These are phyloP conservation scores for Halophytophthora batemanensis DNA, from an alignment of 352 stramenopile genomes.

Conservation along the genomic window DNA sequence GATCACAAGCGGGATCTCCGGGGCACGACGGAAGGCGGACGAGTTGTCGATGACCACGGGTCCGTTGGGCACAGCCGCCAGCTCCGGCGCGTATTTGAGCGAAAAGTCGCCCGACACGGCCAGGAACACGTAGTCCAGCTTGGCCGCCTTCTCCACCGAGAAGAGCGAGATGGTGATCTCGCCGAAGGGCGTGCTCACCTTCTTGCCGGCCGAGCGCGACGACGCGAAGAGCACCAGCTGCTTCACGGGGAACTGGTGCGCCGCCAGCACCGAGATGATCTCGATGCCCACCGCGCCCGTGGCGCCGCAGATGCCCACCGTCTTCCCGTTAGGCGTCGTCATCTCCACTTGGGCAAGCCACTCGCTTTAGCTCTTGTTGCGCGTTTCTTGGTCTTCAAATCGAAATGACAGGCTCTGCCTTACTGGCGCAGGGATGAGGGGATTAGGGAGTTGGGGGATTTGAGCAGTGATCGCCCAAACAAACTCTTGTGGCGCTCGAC, in stretches of 20 bases:
- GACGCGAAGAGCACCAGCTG: slow-evolving; percentile 95
- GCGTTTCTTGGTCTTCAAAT: too few relatives aligned
- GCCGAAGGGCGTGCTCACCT: slow-evolving; percentile 88
- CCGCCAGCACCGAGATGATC: slow-evolving; percentile 90
- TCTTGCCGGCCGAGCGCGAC: slow-evolving; percentile 90
- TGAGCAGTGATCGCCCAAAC: slow-evolving; percentile 30
- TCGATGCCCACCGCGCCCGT: slow-evolving; percentile 97
- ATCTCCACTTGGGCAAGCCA: slow-evolving; percentile 21
- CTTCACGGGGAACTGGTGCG: slow-evolving; percentile 87
- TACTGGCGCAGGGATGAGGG: too few relatives aligned
- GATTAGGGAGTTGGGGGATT: too few relatives aligned
- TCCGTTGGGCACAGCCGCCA: slow-evolving; percentile 76
- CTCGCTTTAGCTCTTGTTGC: background rate
- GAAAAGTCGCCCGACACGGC: slow-evolving; percentile 97
- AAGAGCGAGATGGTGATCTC: slow-evolving; percentile 95
- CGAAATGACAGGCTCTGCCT: background rate
- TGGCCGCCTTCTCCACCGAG: slow-evolving; percentile 86
- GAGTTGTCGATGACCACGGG: slow-evolving; percentile 99
- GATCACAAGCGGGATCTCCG: slow-evolving; percentile 91
- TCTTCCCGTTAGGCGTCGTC: slow-evolving; percentile 60
- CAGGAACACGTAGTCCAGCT: slow-evolving; percentile 97
- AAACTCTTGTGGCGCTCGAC: slow-evolving; percentile 15
- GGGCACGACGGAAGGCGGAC: slow-evolving; percentile 94
- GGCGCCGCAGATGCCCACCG: slow-evolving; percentile 74
- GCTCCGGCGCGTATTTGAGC: slow-evolving; percentile 92